Conservation (phyloP, 331 rosid genomes). For the Erythrophleum ivorense region DNA sequence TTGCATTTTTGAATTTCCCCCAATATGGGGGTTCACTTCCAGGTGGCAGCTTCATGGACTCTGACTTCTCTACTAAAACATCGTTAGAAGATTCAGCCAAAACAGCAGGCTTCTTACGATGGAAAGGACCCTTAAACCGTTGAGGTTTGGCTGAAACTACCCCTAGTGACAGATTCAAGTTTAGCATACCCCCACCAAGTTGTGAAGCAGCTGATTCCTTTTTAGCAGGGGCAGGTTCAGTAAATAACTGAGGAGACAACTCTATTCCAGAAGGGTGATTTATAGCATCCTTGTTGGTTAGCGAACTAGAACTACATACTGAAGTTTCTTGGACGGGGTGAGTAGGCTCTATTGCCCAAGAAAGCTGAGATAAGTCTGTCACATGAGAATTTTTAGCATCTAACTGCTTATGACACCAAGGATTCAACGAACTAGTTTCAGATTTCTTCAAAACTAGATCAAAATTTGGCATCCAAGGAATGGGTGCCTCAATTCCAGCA, state of each 20-base stretch:
- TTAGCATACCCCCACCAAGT: slow-evolving; percentile 44
- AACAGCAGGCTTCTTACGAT: slow-evolving; percentile 44
- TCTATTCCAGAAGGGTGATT: slow-evolving; percentile 42
- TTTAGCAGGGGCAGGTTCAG: slow-evolving; percentile 46
- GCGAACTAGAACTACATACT: slow-evolving; percentile 46
- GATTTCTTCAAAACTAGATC: slow-evolving; percentile 35
- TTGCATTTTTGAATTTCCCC: slow-evolving; percentile 32
- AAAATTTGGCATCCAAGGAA: slow-evolving; percentile 76
- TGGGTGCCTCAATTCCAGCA: slow-evolving; percentile 81
- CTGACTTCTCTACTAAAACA: slow-evolving; percentile 38
- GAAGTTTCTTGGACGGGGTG: slow-evolving; percentile 36
- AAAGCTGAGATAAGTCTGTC: slow-evolving; percentile 33
- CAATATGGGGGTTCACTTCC: slow-evolving; percentile 50
- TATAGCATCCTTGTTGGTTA: slow-evolving; percentile 32
- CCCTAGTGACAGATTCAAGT: slow-evolving; percentile 47
- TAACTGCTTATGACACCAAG: slow-evolving; percentile 38
- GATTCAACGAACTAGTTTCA: slow-evolving; percentile 49
- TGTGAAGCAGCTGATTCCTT: slow-evolving; percentile 47
- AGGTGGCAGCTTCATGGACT: slow-evolving; percentile 42
- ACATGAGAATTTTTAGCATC: slow-evolving; percentile 37
- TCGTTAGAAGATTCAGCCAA: slow-evolving; percentile 44
- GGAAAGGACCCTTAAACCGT: slow-evolving; percentile 53
- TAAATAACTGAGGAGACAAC: slow-evolving; percentile 34
- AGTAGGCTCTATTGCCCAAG: slow-evolving; percentile 44
- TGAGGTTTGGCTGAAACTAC: slow-evolving; percentile 53